These are phyloP conservation scores for Exophiala mesophila DNA, from an alignment of 2,329 filamentous ascomycete species.

Conservation along the genomic window DNA sequence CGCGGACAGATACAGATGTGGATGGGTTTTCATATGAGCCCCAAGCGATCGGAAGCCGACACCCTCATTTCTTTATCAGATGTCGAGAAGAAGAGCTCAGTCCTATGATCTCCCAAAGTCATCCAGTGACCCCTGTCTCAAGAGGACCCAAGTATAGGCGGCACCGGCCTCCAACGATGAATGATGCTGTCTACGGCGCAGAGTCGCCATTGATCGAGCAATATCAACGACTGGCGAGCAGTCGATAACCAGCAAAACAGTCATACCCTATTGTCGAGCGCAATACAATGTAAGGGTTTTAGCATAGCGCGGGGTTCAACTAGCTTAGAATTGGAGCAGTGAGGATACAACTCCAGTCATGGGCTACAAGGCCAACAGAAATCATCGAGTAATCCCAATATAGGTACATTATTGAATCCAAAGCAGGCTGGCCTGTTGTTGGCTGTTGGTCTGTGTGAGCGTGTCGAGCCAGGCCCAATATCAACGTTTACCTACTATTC, in stretches of 20 bases:
- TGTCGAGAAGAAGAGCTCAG: constrained; percentile 1
- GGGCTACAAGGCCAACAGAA: too few species aligned
- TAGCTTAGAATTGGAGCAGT: too few species aligned
- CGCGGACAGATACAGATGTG: background rate
- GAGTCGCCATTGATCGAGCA: constrained; percentile 1
- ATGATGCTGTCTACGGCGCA: background rate
- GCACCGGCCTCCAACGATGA: background rate
- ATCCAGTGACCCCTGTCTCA: background rate
- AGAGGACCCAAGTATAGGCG: background rate
- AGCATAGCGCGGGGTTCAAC: too few species aligned
- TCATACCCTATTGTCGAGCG: too few species aligned
- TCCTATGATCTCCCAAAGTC: background rate
- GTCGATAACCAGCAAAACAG: background rate
- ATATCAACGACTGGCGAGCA: background rate
- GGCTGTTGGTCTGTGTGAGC: too few species aligned
- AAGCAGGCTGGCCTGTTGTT: too few species aligned
- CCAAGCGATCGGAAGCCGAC: background rate
- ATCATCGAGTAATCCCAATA: too few species aligned
- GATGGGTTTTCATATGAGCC: constrained; percentile 1
- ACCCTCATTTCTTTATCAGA: constrained; percentile 4
- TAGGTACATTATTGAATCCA: too few species aligned
- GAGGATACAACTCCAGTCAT: too few species aligned
- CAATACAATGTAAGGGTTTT: too few species aligned
- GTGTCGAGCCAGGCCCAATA: too few species aligned
- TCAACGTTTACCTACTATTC: too few species aligned